Base-by-base conservation (phyloP, 1,139 yeast species). In the Debaryomyces robertsiae region DNA sequence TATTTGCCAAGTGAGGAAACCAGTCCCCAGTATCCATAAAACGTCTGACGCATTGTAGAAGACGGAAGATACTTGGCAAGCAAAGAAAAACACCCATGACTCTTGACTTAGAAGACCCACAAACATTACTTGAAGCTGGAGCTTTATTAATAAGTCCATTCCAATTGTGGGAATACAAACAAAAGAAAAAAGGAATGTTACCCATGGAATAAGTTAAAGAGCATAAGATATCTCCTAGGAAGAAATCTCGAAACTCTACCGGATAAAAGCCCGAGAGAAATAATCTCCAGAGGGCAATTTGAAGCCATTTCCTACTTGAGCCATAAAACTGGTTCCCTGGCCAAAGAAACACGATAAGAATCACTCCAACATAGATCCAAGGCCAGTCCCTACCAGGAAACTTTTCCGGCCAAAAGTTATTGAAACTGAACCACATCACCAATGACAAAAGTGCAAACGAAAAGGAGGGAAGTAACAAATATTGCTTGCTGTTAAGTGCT, bases 1-100 rank as follows among this genome's bases (percentile, higher is more conserved):
- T 88, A 56, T 93, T 93, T n/a, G 96, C 93, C 46, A 93, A 66
- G 73, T 93, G 99, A 1, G 99, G 99, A 58, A 93, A 94, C 86
- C 91, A 84, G 55, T 91, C 96, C 1, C 95, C 93, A 0, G 97
- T 85, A 57, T 93, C 99, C 38, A 83, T 79, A 60, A 77, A 93
- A 76, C 99, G 95, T 52, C 99, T 72, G 23, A 84, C 60, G 63
- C 98, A 93, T 60, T 93, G 99, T 41, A 91, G 60, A 40, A 86
- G 79, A 65, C 99, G 85, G 89, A 95, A 89, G 32, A 89, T 77
- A 46, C 90, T 85, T 0, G 99, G 98, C 18, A 93, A 61, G 3
- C 95, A 74, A 30, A 89, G 75, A 51, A 91, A 74, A 50, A 91
- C 87, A 3, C 98, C 98, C 79, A 91, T 77, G 10, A 79, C 50